These are phyloP conservation scores for Oryza glaberrima DNA, from an alignment of 176 grass and related monocot genomes.

Conservation along the genomic window DNA sequence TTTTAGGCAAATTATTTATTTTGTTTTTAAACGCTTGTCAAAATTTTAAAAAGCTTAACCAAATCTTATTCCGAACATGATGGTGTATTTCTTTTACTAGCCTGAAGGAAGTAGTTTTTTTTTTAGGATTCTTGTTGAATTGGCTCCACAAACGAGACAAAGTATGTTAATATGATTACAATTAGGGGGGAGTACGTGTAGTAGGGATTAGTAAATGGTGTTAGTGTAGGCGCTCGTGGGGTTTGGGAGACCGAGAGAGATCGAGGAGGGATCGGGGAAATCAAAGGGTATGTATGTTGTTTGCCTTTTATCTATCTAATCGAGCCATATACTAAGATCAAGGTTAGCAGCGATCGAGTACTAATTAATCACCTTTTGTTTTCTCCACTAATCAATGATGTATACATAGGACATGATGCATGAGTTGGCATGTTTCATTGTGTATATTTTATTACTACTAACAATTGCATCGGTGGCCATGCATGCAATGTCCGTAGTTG, in stretches of 20 bases:
- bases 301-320: background rate
- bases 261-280: constrained; percentile 32
- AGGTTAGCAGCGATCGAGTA: background rate
- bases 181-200: too few species aligned
- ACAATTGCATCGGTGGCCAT: background rate
- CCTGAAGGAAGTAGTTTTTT: too few species aligned
- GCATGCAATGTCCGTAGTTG: constrained; percentile 35
- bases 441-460: background rate
- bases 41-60: too few species aligned
- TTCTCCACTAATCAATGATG: background rate
- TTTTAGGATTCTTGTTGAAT: too few species aligned
- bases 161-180: too few species aligned
- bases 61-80: too few species aligned
- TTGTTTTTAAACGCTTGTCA: too few species aligned
- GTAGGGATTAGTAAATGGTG: too few species aligned
- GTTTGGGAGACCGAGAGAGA: constrained; percentile 19
- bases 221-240: constrained; percentile 47
- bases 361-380: background rate
- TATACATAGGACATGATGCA: background rate
- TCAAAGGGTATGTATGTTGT: constrained; percentile 49
- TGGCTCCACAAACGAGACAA: too few species aligned
- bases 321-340: background rate
- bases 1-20: too few species aligned
- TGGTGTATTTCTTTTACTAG: too few species aligned
- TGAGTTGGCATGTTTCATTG: background rate